Evolutionary conservation across 345 rosid genomes (phyloP), one percentile per base, ranked within the genome.

Genomic region (Populus nigra): DNA sequence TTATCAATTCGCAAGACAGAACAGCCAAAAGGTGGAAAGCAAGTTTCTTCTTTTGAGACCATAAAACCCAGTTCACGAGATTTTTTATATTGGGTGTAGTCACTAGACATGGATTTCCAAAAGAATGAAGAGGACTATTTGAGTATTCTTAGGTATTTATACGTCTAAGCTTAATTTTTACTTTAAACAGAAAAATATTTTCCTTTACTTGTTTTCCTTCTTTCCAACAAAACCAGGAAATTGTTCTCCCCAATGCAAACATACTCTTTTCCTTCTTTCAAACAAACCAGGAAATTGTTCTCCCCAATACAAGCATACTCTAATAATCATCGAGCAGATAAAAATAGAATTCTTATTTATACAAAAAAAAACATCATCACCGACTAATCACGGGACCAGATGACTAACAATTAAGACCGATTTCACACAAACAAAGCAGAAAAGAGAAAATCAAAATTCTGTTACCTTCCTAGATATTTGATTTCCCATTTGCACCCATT

Each of bases 401-500:
- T 43, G 47, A 43, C 4, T 10, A 43, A 43, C 13, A 43, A 43
- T 43, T 11, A 43, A 43, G 47, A 43, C 3, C 3, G 15, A 53
- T 7, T 20, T 3, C 8, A 53, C n/a, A 53, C 23, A 25, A 31
- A 57, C 8, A 16, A 10, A 10, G 35, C 36, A 39, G 15, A 11
- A 11, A 73, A 8, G 13, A 69, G 25, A 39, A 33, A 17, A 68
- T 17, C 2, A 5, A 71, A 67, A 4, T 59, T 20, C 16, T 38
- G n/a, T 76, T 79, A 94, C 99, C 94, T 95, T 93, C 79, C 99
- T 87, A 23, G 93, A 93, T 72, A 95, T 82, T 78, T 90, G 90
- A 81, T 90, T 95, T 76, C 97, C 97, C 92, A 92, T 88, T 62
- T 88, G 93, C 71, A 95, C 91, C 99, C 99, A 95, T 74, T 89